Percentiles rank a stretch among this genome's conserved stretches.
Evolutionary conservation across 768 basidiomycete species (phyloP).

Genomic region (Tylopilus sp.): DNA sequence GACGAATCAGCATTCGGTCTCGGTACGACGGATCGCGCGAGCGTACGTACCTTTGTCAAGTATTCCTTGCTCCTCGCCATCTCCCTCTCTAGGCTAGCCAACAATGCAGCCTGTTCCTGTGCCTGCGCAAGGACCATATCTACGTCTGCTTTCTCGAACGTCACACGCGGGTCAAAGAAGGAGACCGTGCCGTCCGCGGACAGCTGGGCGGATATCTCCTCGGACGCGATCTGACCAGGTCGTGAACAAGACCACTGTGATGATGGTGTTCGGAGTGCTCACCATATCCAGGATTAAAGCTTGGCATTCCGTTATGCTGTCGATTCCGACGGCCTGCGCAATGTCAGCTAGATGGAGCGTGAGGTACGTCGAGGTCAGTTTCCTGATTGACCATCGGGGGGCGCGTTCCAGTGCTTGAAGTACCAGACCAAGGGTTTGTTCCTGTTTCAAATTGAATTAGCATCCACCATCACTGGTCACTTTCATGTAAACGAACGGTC

Average conservation of each 20-base stretch:
- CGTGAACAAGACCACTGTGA: not conserved
- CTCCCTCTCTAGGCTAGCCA: conserved; percentile 25
- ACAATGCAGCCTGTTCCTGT: conserved; percentile 42
- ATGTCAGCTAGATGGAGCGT: conserved; percentile 76
- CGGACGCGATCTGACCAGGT: conserved; percentile 56
- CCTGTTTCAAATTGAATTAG: conserved; percentile 38
- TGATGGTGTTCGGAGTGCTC: conserved; percentile 7
- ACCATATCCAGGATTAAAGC: conserved; percentile 74
- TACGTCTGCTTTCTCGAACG: conserved; percentile 57
- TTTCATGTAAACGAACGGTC: conserved; percentile 38
- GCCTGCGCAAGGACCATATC: conserved; percentile 53
- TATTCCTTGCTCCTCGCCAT: conserved; percentile 69
- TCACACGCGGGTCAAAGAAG: conserved; percentile 62
- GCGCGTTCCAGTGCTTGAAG: conserved; percentile 63
- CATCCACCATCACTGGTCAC: not conserved
- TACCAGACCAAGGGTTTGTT: conserved; percentile 71
- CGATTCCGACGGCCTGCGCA: conserved; percentile 42
- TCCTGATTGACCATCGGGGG: conserved; percentile 75
- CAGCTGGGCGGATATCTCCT: conserved; percentile 67
- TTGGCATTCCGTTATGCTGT: conserved; percentile 52
- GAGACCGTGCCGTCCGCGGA: conserved; percentile 69
- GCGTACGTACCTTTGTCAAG: conserved; percentile 55
- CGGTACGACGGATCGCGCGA: not conserved
- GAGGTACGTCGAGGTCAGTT: conserved; percentile 79
- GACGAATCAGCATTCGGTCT: not conserved